A percentile compares a stretch with the other conserved stretches of the same genome.
Conservation (phyloP, 768 basidiomycete species). For the Lentinula lateritia region DNA sequence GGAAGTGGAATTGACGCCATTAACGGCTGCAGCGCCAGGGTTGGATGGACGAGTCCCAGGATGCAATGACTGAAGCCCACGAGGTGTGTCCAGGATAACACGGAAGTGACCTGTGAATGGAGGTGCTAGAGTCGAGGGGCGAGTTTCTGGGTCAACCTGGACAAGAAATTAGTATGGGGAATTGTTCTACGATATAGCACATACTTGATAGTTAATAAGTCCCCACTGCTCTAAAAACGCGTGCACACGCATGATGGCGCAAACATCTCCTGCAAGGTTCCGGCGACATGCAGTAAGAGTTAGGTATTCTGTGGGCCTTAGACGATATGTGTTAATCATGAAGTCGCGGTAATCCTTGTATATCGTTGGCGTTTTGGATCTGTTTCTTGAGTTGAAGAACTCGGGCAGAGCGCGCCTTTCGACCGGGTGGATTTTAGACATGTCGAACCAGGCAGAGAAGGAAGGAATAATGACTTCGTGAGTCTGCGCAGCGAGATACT, state of each 20-base stretch:
- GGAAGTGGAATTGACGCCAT: conserved; percentile 31
- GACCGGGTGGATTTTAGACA: conserved; percentile 88
- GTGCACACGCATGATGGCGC: conserved; percentile 98
- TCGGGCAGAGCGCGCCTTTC: conserved; percentile 92
- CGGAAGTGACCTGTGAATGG: conserved; percentile 99
- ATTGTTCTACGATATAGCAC: conserved; percentile 13
- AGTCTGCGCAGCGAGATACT: conserved; percentile 95
- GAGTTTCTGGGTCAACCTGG: conserved; percentile 94
- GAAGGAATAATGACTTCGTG: conserved; percentile 97
- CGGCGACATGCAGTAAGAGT: conserved; percentile 96
- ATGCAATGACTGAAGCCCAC: conserved; percentile 91
- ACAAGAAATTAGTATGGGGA: conserved; percentile 6
- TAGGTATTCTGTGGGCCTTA: conserved; percentile 91
- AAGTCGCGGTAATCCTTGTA: conserved; percentile 99
- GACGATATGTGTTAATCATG: conserved; percentile 97
- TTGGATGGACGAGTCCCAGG: conserved; percentile 62
- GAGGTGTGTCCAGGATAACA: conserved; percentile 93
- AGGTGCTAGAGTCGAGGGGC: conserved; percentile 90
- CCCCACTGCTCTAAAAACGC: conserved; percentile 99
- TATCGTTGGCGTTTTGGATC: conserved; percentile 92
- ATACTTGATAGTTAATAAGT: conserved; percentile 95
- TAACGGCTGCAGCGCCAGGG: conserved; percentile 36
- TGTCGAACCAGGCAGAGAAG: conserved; percentile 97
- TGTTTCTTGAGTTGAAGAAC: conserved; percentile 95
- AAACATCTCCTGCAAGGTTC: conserved; percentile 96